Evolutionary conservation across 1,139 yeast genomes (phyloP).

Genomic region (Pneumocystis canis): DNA sequence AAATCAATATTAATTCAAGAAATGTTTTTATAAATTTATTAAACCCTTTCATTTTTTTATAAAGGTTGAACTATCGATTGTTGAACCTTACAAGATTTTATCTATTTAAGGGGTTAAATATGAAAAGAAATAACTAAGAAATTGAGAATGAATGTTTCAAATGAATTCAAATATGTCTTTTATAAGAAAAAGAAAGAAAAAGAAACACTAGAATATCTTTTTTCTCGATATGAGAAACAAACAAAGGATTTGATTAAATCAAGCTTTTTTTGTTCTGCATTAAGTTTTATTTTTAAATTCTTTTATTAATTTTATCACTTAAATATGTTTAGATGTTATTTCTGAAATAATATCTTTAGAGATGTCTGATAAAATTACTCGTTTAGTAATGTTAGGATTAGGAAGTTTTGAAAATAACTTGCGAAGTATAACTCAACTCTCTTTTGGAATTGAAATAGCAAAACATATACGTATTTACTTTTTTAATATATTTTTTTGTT

Average conservation of each 20-base stretch:
- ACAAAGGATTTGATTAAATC: not conserved
- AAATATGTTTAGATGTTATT: not conserved
- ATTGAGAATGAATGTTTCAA: not conserved
- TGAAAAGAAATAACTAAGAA: not conserved
- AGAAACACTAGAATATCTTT: not conserved
- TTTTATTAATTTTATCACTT: not conserved
- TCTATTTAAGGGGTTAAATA: not conserved
- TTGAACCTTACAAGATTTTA: not conserved
- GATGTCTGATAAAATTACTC: not conserved
- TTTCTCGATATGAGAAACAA: not conserved
- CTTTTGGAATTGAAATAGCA: not conserved
- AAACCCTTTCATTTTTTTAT: not conserved
- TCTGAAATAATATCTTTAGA: not conserved
- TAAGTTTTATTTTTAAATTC: not conserved
- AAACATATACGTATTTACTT: not conserved
- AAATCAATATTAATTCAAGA: not conserved
- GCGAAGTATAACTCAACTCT: not conserved
- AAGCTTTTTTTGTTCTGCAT: not conserved
- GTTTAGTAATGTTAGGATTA: not conserved
- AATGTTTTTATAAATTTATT: not conserved
- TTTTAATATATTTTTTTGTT: not conserved
- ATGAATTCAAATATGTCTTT: not conserved
- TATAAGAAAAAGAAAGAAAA: not conserved
- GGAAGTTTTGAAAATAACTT: not conserved
- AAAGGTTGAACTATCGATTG: not conserved